These are phyloP conservation scores for Zygosaccharomyces pseudorouxii DNA, from an alignment of 805 yeast species.

Conservation along the genomic window DNA sequence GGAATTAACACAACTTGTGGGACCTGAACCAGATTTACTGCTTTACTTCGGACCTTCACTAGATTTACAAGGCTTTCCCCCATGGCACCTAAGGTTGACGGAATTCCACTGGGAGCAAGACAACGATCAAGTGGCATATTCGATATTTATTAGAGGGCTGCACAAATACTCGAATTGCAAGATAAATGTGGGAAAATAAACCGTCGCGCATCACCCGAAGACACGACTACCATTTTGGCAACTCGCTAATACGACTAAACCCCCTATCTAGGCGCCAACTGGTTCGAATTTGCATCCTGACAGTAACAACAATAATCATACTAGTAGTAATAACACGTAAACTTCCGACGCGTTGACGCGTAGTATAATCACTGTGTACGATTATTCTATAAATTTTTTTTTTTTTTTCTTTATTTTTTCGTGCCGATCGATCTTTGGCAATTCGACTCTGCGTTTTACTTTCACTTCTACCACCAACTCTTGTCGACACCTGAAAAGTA, in stretches of 20 bases:
- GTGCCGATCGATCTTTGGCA: slow-evolving; percentile 7
- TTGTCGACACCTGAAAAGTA: background rate
- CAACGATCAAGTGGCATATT: slow-evolving; percentile 72
- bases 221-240: slow-evolving; percentile 3
- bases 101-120: slow-evolving; percentile 92
- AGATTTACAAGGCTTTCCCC: slow-evolving; percentile 92
- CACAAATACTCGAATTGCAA: slow-evolving; percentile 74
- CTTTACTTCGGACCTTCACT: slow-evolving; percentile 80
- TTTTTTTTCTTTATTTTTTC: slow-evolving; percentile 2
- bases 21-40: slow-evolving; percentile 88
- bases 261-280: background rate
- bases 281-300: slow-evolving; percentile 1
- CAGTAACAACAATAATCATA: background rate
- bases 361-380: slow-evolving; percentile 1
- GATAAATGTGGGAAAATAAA: slow-evolving; percentile 78
- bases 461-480: slow-evolving; percentile 6
- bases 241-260: slow-evolving; percentile 1
- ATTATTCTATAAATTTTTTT: background rate
- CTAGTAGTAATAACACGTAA: background rate
- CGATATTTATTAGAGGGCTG: slow-evolving; percentile 75
- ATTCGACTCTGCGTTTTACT: slow-evolving; percentile 3
- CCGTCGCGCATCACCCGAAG: background rate
- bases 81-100: slow-evolving; percentile 91
- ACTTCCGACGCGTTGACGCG: slow-evolving; percentile 4
- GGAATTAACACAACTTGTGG: slow-evolving; percentile 68